Conservation (phyloP, 2,329 filamentous ascomycete species). For the Aotearoamyces nothofagi region DNA sequence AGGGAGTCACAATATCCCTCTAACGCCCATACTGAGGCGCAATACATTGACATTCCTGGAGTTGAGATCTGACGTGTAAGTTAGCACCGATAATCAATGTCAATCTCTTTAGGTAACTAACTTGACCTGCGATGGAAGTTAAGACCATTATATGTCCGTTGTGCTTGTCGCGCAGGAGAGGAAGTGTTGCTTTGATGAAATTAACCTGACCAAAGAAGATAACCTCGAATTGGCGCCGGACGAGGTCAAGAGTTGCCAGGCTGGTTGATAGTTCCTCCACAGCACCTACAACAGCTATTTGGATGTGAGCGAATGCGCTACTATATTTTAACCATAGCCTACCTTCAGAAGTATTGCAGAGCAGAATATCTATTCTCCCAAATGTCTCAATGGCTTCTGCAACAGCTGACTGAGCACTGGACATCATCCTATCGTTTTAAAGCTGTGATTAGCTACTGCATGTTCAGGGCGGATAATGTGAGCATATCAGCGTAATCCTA, state of each 20-base stretch:
- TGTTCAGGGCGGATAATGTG: slow-evolving; percentile 16
- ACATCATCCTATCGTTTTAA: slow-evolving; percentile 22
- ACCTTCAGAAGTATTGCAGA: slow-evolving; percentile 84
- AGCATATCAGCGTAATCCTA: slow-evolving; percentile 23
- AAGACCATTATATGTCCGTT: slow-evolving; percentile 84
- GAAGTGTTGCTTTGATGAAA: slow-evolving; percentile 79
- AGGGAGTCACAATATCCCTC: slow-evolving; percentile 94
- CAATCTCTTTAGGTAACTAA: slow-evolving; percentile 35
- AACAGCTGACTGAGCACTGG: slow-evolving; percentile 45
- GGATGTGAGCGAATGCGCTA: not conserved
- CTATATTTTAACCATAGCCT: slow-evolving; percentile 11
- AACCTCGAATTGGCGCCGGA: slow-evolving; percentile 83
- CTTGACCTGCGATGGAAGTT: slow-evolving; percentile 80
- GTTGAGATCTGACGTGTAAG: no score
- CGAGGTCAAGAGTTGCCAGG: slow-evolving; percentile 57
- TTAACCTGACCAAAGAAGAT: slow-evolving; percentile 96
- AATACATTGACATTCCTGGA: slow-evolving; percentile 80
- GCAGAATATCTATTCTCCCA: slow-evolving; percentile 73
- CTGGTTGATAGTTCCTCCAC: slow-evolving; percentile 78
- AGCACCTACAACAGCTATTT: slow-evolving; percentile 65
- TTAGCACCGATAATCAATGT: not conserved
- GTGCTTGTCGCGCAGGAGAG: slow-evolving; percentile 62
- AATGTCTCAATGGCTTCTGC: slow-evolving; percentile 77
- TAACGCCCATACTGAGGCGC: slow-evolving; percentile 83
- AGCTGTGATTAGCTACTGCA: not conserved